Base-by-base conservation (phyloP, 2,329 filamentous ascomycete genomes). In the Pseudopithomyces chartarum region DNA sequence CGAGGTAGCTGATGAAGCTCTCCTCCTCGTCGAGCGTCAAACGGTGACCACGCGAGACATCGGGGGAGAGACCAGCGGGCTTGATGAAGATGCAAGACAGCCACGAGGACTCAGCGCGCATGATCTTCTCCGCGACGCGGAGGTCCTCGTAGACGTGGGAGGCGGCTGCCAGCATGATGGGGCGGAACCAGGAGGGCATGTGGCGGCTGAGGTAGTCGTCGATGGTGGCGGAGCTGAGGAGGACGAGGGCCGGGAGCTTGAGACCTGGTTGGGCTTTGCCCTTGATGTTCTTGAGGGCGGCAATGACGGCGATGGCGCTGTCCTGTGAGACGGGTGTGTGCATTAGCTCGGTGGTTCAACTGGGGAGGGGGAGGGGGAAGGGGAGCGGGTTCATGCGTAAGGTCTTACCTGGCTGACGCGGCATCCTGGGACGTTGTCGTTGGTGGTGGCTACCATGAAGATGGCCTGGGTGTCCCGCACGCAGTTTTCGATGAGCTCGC, bases 351-450 rank as follows among this genome's bases (percentile, higher is more conserved):
- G 26, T 29, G 26, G 26, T 4, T 29, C 26, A 29, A 8, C 8
- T 29, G 26, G 26, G 26, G 26, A 29, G 26, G 26, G 26, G 8
- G 26, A 29, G 26, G 26, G 26, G 26, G 26, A 29, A 29, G 8
- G 4, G 26, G 26, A 29, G 8, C 5, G 26, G 26, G 8, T 8
- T 29, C n/a, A n/a, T 29, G 26, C 5, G 26, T 29, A 8, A 4
- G 8, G 26, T 29, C 26, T 29, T 29, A 29, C 77, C 47, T 76
- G 73, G 2, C 64, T 65, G 2, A 82, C 55, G 17, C 65, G 66
- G 47, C 69, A 77, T 10, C 75, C 74, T 0, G 81, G 81, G 1
- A 79, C 59, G 65, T 82, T 81, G 67, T 80, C 76, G 56, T 79
- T 80, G 29, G 70, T 78, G 15, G 59, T 55, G 2, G 59, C 63